These are phyloP conservation scores for Colletotrichum tofieldiae DNA, from an alignment of 2,329 filamentous ascomycete species.

Conservation along the genomic window DNA sequence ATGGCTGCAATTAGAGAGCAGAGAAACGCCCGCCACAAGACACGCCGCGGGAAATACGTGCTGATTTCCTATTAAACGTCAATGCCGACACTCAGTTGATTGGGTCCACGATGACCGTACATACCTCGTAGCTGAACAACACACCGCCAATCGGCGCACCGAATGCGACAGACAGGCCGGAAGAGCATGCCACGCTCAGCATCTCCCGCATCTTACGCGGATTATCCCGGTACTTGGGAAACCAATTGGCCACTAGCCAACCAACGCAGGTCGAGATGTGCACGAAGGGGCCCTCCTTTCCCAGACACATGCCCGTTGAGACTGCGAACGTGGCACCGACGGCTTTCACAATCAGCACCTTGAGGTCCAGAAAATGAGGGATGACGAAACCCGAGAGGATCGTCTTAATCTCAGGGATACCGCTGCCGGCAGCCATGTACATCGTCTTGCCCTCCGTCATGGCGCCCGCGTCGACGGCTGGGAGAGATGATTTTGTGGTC, in stretches of 20 bases:
- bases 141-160: constrained; percentile 75
- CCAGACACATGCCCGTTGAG: constrained; percentile 72
- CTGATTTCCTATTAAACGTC: constrained; percentile 62
- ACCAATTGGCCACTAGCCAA: constrained; percentile 65
- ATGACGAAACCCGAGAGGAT: constrained; percentile 74
- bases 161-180: constrained; percentile 73
- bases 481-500: constrained; percentile 61
- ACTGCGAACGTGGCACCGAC: constrained; percentile 73
- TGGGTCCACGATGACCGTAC: not conserved
- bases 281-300: constrained; percentile 75
- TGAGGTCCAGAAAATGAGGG: constrained; percentile 69
- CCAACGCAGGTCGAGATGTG: constrained; percentile 73
- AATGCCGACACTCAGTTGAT: constrained; percentile 42
- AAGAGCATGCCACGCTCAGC: constrained; percentile 70
- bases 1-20: constrained; percentile 71
- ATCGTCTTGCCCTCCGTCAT: constrained; percentile 62
- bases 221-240: constrained; percentile 72
- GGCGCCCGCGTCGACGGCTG: constrained; percentile 51
- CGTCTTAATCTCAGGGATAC: constrained; percentile 75
- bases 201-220: constrained; percentile 72
- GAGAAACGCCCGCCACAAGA: constrained; percentile 71
- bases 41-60: constrained; percentile 71
- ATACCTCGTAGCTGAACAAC: constrained; percentile 69
- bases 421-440: constrained; percentile 72
- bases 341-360: constrained; percentile 70